These are phyloP conservation scores for Trichosporon coremiiforme DNA, from an alignment of 1,284 basidiomycete species.

Conservation along the genomic window DNA sequence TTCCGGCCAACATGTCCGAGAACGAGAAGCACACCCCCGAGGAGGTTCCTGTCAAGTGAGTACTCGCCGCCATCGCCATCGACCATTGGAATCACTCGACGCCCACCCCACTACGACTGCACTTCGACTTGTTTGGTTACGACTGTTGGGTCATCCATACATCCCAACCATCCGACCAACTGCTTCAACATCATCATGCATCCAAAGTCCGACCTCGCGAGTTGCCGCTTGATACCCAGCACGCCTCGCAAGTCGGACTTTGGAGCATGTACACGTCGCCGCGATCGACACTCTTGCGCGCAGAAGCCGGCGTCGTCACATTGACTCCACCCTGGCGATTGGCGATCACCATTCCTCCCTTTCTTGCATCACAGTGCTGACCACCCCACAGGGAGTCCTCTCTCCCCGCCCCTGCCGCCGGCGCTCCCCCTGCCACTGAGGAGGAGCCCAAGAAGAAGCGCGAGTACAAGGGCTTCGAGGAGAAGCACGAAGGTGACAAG, in stretches of 20 bases:
- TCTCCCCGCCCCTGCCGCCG: constrained; percentile 33
- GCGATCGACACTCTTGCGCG: background rate
- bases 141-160: background rate
- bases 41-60: constrained; percentile 52
- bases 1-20: constrained; percentile 41
- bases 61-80: constrained; percentile 25
- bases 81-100: background rate
- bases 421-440: constrained; percentile 37
- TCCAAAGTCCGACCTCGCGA: background rate
- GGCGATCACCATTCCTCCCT: background rate
- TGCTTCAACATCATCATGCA: background rate
- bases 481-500: constrained; percentile 61
- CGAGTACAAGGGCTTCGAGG: constrained; percentile 89
- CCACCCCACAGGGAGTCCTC: constrained; percentile 42
- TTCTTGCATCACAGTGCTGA: constrained; percentile 13
- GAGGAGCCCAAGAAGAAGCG: constrained; percentile 67
- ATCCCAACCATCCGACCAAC: background rate
- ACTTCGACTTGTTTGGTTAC: background rate
- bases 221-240: too few species aligned
- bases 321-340: background rate
- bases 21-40: constrained; percentile 50
- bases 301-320: background rate
- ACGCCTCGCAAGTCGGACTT: too few species aligned
- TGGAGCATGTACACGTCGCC: background rate
- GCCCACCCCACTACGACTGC: background rate